Conservation (phyloP, 176 grass and related monocot species). For the Puccinellia tenuiflora region DNA sequence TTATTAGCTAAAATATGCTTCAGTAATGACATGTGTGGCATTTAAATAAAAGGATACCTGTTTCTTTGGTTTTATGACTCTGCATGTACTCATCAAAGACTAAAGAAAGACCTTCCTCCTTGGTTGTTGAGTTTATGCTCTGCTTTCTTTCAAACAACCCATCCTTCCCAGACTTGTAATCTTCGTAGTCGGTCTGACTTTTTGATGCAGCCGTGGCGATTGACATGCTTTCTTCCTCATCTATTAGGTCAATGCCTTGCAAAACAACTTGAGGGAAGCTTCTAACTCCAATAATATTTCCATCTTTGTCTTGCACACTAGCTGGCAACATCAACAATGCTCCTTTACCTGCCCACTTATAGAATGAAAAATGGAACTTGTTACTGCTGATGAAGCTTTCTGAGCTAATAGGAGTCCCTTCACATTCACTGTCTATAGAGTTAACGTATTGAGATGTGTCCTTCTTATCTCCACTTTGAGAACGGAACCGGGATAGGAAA, state of each 20-base stretch:
- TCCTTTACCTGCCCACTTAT: constrained; percentile 83
- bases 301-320: constrained; percentile 38
- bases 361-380: constrained; percentile 88
- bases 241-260: constrained; percentile 58
- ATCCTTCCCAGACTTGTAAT: constrained; percentile 36
- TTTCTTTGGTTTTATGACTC: constrained; percentile 39
- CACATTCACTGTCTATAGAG: constrained; percentile 43
- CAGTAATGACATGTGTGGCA: neutral
- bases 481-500: constrained; percentile 57
- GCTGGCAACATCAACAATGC: constrained; percentile 56
- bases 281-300: constrained; percentile 26
- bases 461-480: constrained; percentile 39
- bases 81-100: constrained; percentile 32
- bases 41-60: constrained; percentile 31
- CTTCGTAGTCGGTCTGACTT: constrained; percentile 38
- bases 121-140: constrained; percentile 29
- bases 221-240: constrained; percentile 63
- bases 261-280: constrained; percentile 79
- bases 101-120: constrained; percentile 24
- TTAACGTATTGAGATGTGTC: constrained; percentile 25
- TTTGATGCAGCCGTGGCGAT: constrained; percentile 44
- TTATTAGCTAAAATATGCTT: neutral
- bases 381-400: constrained; percentile 42
- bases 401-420: constrained; percentile 39
- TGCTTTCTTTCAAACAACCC: constrained; percentile 36